Evolutionary conservation across 164 flowering plant genomes (phyloP), one percentile per base, ranked within the genome.

Genomic region (Vitis rotundifolia): DNA sequence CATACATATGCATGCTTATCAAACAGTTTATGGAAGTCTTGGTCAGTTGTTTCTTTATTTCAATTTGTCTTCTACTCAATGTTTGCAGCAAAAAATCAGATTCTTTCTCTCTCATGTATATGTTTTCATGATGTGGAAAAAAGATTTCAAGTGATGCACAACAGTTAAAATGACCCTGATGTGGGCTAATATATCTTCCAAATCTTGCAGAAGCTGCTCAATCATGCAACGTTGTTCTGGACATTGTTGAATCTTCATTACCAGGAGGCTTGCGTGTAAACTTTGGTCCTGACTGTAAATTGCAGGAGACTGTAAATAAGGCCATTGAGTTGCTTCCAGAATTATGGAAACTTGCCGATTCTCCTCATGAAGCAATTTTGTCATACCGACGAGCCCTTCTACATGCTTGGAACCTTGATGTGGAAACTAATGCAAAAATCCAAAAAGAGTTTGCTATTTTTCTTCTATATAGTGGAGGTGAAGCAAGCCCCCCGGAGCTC

Each of bases 321-420:
- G 88, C 97, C 44, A 94, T 90, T 16, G 98, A 91, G 74, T 71
- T 93, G 73, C 94, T 93, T 68, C 99, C 99, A 0, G 92, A 95
- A 74, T 66, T 93, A 37, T 91, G 89, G 88, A 93, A 87, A 70
- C 87, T 86, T 70, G 84, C 86, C 52, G 87, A 82, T 28, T 63
- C 70, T 68, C 83, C 85, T 53, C 87, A 86, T 9, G 89, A 90
- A 78, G 86, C 90, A 59, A 87, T 93, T 61, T 70, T 79, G 61
- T 82, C 98, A 8, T 93, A 90, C 63, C 73, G 99, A 68, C 76
- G 82, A 18, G 97, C 97, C 48, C 89, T 91, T 37, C 94, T 93
- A 11, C 78, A 85, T 69, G 76, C 70, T n/a, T 95, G 99, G 99
- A 87, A 86, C 75, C 91, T 95, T 71, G 93, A 89, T 53, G 48